Evolutionary conservation across 1,284 basidiomycete genomes (phyloP), one percentile per base, ranked within the genome.

Genomic region (Marasmius oreades): DNA sequence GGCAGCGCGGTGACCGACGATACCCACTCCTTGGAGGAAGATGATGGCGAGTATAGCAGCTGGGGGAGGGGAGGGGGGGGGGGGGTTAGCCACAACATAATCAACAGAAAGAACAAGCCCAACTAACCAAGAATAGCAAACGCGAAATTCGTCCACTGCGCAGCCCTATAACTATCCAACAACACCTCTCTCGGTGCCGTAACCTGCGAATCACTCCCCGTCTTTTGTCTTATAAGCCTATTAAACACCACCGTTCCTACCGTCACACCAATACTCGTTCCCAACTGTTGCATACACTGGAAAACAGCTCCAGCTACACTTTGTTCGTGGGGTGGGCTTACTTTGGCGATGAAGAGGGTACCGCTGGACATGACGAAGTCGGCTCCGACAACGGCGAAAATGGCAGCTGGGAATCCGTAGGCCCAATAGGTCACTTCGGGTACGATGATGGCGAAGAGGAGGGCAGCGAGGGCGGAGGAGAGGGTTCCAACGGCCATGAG

Each of bases 311-410:
- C 90, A 1, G 88, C 85, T 1, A 93, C 78, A 65, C 83, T 86
- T 68, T 94, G 91, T 65, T 95, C 92, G 56, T 88, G 79, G 1
- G 84, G 84, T 1, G 80, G 69, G 2, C 84, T 80, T n/a, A 90
- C 75, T 59, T 85, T 86, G 0, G 90, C 84, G 53, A 93, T 81
- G 66, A 90, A 93, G 20, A 93, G 74, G 1, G 84, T 86, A 1
- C 90, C 91, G 1, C 83, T 76, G 0, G 90, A 77, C 67, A 87
- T 92, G 11, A 92, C 82, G 64, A 93, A 90, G 66, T 93, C 91
- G 0, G 85, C 88, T 34, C 92, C 92, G 44, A 90, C 77, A 23
- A 92, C 90, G 12, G 80, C 73, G 55, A 91, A 64, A 59, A 88
- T 77, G 37, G 92, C 84, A 0, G 87, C 83, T 3, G 91, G 89